Evolutionary conservation across 768 basidiomycete genomes (phyloP).

Genomic region (Auricularia heimuer): DNA sequence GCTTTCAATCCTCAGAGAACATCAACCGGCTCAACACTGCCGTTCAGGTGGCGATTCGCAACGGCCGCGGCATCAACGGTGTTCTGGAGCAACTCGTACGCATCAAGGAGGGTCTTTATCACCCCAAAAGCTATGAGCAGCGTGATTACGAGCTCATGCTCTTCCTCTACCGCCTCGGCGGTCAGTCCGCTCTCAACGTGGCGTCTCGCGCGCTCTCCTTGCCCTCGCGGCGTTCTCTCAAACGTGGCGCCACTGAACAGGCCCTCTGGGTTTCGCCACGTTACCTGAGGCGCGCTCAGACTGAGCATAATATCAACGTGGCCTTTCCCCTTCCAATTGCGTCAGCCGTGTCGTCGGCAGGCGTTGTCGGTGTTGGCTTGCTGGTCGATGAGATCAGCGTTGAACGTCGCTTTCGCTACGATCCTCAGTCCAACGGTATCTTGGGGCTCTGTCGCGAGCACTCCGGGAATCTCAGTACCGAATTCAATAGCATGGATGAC

Average conservation of each 20-base stretch:
- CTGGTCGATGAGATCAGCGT: constrained; percentile 18
- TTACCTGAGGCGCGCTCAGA: background rate
- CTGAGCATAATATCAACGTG: background rate
- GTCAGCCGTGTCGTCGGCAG: background rate
- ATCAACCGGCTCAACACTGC: background rate
- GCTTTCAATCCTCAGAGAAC: background rate
- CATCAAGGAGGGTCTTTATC: background rate
- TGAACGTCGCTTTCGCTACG: constrained; percentile 14
- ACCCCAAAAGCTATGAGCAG: background rate
- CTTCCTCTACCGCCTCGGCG: background rate
- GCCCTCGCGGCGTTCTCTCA: background rate
- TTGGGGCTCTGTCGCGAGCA: constrained; percentile 18
- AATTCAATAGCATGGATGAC: constrained; percentile 12
- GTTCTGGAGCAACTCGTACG: background rate
- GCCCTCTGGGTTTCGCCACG: background rate
- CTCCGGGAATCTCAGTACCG: constrained; percentile 6
- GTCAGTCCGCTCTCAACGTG: background rate
- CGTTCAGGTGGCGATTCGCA: background rate
- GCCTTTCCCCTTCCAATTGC: background rate
- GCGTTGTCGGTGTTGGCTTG: constrained; percentile 4
- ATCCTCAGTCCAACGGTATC: constrained; percentile 15
- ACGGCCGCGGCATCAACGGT: background rate
- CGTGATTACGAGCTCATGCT: background rate
- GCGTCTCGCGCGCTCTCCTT: background rate
- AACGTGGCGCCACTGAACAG: background rate